Conservation (phyloP, 108 stramenopile species). For the Stephanodiscus triporus region DNA sequence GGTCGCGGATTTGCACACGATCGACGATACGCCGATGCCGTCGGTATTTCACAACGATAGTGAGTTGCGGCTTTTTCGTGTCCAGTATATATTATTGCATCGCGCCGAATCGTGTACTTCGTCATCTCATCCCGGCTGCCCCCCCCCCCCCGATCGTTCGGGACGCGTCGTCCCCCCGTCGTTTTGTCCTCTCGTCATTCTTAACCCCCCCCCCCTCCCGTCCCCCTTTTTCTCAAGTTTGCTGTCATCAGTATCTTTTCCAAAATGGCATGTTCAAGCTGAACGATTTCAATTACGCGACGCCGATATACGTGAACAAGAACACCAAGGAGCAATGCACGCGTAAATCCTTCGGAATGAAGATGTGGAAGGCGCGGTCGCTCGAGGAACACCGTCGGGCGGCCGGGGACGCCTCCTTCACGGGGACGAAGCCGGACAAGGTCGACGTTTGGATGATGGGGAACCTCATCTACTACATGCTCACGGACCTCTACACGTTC, state of each 20-base stretch:
- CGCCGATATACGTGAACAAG: constrained; percentile 41
- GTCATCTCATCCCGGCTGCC: no score
- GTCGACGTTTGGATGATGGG: constrained; percentile 59
- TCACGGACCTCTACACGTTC: constrained; percentile 47
- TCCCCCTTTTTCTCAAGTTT: constrained; percentile 22
- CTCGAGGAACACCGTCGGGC: constrained; percentile 29
- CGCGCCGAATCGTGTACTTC: not conserved
- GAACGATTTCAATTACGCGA: constrained; percentile 57
- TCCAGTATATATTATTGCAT: not conserved
- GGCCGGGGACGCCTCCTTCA: not conserved
- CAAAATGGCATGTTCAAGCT: constrained; percentile 64
- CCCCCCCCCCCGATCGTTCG: no score
- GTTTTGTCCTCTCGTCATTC: not conserved
- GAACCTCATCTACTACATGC: constrained; percentile 42
- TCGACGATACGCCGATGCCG: constrained; percentile 45
- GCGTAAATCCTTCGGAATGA: constrained; percentile 24
- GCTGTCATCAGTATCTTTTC: constrained; percentile 61
- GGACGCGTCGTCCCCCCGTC: no score
- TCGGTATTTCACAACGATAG: constrained; percentile 57
- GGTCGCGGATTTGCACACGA: constrained; percentile 61
- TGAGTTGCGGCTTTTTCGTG: constrained; percentile 7
- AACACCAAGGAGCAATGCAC: constrained; percentile 29
- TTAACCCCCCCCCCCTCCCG: no score
- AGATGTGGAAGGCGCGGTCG: constrained; percentile 42
- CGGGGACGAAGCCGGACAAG: constrained; percentile 32